Base-by-base conservation (phyloP, 495 filamentous ascomycete genomes). In the Thermochaetoides thermophila region DNA sequence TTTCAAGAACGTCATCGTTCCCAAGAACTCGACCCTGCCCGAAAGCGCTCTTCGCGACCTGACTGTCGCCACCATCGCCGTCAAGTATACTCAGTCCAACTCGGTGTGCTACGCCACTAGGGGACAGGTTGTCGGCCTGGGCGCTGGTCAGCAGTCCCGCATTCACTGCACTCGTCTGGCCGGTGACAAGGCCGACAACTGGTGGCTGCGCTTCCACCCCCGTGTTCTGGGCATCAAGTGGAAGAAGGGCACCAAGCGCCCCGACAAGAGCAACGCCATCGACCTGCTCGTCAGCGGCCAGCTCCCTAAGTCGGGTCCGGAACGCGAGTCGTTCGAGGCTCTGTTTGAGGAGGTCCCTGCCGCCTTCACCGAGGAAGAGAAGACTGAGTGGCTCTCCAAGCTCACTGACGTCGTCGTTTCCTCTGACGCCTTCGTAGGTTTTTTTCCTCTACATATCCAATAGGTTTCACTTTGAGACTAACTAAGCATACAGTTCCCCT, bases 161-260 rank as follows among this genome's bases (percentile, higher is more conserved):
- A 97, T 97, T 46, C 91, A 96, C 69, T 96, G 91, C 69, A 97
- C 89, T 17, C 78, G 89, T 40, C 71, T 97, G 26, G 89, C 89
- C n/a, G 89, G 91, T 42, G 89, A 94, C 63, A 97, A 97, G 67
- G 83, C 85, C 30, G 89, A 97, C 59, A 92, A 87, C 67, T 97
- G 89, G 89, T 97, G 89, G 89, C 76, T 96, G 63, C 78, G 89
- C 45, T 95, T 94, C 71, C 80, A 93, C 63, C 77, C 83, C 32
- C 79, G 81, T 22, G 75, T 85, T 5, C 66, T 94, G 20, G 66
- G 68, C 49, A 74, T 96, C 56, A 84, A 87, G 63, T 97, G 81
- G 80, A 95, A 92, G 73, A 84, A 87, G 57, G 87, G 89, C 34
- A 81, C 79, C 46, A 96, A 95, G 72, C 74, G 91, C 26, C 71